Base-by-base conservation (phyloP, 306 rosid species). In the Carpinus fangiana region DNA sequence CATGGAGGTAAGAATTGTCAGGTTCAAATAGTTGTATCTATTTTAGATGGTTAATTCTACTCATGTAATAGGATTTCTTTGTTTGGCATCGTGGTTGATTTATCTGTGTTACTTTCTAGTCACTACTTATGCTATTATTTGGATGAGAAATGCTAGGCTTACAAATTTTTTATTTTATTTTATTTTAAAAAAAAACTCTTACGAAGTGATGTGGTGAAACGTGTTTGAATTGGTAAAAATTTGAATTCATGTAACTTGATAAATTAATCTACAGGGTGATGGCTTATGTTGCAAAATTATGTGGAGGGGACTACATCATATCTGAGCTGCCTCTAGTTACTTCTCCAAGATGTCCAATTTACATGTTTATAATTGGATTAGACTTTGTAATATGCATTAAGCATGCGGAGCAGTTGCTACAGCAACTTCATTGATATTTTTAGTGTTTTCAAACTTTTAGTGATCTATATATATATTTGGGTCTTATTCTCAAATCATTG, bases 1-100 rank as follows among this genome's bases (percentile, higher is more conserved):
- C 98, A 95, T 84, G 99, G 99, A 93, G 98, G 99, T 95, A 89
- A 88, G 85, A 87, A 73, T 70, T 82, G 51, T 74, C 46, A 70
- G 46, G 75, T 73, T 86, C 45, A 51, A 46, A 57, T 79, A 64
- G 56, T 57, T 36, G 47, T 23, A 52, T 78, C 41, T 72, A 38
- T 81, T 48, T 52, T 55, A 70, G 81, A 78, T 48, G 61, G 74
- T 36, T 61, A 72, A n/a, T 59, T 72, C 38, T 76, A 46, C 76
- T 76, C 64, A 74, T 46, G 77, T 53, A 34, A 41, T 53, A 20
- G 55, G 38, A 72, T 70, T 54, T 75, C 62, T 56, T 68, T 45
- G 36, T 50, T 10, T 5, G 46, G 18, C 41, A 14, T 20, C 64
- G 62, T 81, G 43, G 45, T 54, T 57, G 68, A 28, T 54, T 69